Conservation (phyloP, 1,139 yeast species). For the Suhomyces kunorum region DNA sequence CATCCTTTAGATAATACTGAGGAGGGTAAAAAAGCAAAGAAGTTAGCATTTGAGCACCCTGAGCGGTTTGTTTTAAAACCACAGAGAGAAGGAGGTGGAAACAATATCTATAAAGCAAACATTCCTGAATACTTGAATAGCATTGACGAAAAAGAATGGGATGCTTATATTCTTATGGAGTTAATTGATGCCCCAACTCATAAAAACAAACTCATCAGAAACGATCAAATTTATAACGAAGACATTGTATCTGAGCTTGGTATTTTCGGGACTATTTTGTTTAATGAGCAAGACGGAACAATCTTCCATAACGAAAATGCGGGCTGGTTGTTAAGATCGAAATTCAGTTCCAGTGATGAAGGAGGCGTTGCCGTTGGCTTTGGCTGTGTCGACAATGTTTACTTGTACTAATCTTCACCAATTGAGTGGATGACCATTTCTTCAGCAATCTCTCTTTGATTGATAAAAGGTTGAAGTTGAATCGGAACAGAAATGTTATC, state of each 20-base stretch:
- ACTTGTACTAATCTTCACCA: conserved; percentile 34
- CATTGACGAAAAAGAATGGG: conserved; percentile 76
- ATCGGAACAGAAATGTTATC: neutral
- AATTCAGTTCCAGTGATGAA: conserved; percentile 82
- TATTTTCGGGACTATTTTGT: conserved; percentile 78
- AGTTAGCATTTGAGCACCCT: conserved; percentile 68
- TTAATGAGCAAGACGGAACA: conserved; percentile 62
- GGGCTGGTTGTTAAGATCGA: conserved; percentile 88
- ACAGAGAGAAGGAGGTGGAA: conserved; percentile 96
- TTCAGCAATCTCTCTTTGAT: neutral
- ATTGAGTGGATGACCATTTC: neutral
- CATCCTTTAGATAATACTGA: conserved; percentile 78
- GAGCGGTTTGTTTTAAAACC: conserved; percentile 84
- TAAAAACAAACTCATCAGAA: conserved; percentile 69
- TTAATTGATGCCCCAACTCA: conserved; percentile 74
- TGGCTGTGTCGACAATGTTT: conserved; percentile 87
- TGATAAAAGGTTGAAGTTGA: neutral
- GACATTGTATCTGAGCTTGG: conserved; percentile 88
- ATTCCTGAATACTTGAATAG: conserved; percentile 70
- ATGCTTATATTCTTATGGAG: conserved; percentile 92
- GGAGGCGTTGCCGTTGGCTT: conserved; percentile 99
- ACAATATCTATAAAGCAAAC: conserved; percentile 81
- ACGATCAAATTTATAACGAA: conserved; percentile 61
- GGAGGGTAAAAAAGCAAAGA: conserved; percentile 63
- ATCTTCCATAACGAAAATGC: conserved; percentile 64